Base-by-base conservation (phyloP, 345 rosid species). In the Moricandia moricandioides region DNA sequence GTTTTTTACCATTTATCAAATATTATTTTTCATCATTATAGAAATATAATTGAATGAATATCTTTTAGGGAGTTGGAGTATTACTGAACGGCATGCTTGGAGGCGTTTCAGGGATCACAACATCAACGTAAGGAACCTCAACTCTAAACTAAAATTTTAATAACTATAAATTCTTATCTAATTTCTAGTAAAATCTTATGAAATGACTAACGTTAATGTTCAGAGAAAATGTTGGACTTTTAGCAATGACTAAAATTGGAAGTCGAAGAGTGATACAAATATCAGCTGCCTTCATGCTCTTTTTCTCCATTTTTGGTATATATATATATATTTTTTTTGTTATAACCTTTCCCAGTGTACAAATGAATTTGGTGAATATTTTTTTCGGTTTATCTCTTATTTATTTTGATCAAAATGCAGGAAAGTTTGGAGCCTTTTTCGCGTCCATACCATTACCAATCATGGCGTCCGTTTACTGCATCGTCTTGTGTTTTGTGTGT, bases 241-340 rank as follows among this genome's bases (percentile, higher is more conserved):
- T 90, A 74, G 96, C 90, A 69, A 66, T 88, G 82, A 90, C 96
- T 11, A 86, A 80, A 47, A 86, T 88, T 73, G 93, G 96, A 30
- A 90, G 96, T 79, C 74, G 96, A 79, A 79, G 96, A 81, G 93
- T 90, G 35, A 82, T 84, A 63, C 93, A 90, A 82, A 84, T 88
- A 78, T 87, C 96, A 74, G 88, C 93, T 29, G 86, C 79, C 5
- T 87, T 87, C 81, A 88, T 86, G 91, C 82, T 87, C 69, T 84
- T 88, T 83, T 88, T 90, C 83, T 87, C 96, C 33, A 62, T 88
- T 67, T 86, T 90, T 2, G 93, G 93, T 88, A 83, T 56, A 7
- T 35, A n/a, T n/a, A n/a, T n/a, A n/a, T n/a, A n/a, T n/a, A n/a
- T 67, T 47, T 16, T 63, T 18, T 21, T 21, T 12, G 17, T 13